Percentiles rank a stretch among this genome's conserved stretches.
These are phyloP conservation scores for Solanum hybrid DNA, from an alignment of 305 asterid genomes.

Conservation along the genomic window DNA sequence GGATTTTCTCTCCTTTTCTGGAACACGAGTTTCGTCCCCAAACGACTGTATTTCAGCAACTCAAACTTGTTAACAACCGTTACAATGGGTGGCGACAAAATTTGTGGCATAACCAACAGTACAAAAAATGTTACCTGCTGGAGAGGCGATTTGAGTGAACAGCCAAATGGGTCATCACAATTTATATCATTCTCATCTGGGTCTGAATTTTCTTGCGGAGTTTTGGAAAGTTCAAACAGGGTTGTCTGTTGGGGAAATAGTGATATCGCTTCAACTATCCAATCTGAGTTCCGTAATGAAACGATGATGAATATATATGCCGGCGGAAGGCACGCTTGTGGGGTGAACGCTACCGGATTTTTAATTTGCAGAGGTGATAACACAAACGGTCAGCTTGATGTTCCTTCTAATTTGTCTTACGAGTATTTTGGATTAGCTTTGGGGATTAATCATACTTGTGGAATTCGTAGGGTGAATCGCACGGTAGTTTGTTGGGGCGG, in stretches of 20 bases:
- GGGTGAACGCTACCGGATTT: constrained; percentile 36
- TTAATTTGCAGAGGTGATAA: constrained; percentile 68
- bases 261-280: constrained; percentile 19
- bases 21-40: constrained; percentile 42
- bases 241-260: constrained; percentile 65
- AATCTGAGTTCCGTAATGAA: constrained; percentile 36
- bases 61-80: constrained; percentile 30
- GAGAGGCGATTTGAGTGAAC: constrained; percentile 31
- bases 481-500: constrained; percentile 87
- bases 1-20: constrained; percentile 68
- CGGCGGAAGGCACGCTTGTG: constrained; percentile 81
- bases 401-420: constrained; percentile 31
- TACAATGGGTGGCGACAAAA: constrained; percentile 57
- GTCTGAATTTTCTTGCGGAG: constrained; percentile 65
- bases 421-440: constrained; percentile 53
- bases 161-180: constrained; percentile 2
- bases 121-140: constrained; percentile 46
- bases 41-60: constrained; percentile 43
- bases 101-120: constrained; percentile 46
- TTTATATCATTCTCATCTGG: constrained; percentile 59
- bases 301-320: constrained; percentile 48
- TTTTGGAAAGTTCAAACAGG: constrained; percentile 19
- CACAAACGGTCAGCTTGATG: constrained; percentile 37
- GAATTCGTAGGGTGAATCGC: constrained; percentile 40
- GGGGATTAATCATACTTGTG: constrained; percentile 74